Conservation (phyloP, 192 early-diverging fungal genomes). For the Coemansia sp. region DNA sequence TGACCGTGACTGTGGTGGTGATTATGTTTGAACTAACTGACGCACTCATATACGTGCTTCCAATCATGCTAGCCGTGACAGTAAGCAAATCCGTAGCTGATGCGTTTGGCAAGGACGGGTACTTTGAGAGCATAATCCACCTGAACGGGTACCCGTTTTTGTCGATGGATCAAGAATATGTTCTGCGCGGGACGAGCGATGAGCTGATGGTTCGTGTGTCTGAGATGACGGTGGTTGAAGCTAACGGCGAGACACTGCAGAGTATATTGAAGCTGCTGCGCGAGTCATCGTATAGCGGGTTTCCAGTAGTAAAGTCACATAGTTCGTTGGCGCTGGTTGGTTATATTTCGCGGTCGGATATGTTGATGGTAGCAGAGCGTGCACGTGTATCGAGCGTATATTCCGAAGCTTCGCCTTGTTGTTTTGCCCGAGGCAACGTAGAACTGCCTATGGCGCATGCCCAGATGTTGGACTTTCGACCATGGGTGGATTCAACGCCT, state of each 20-base stretch:
- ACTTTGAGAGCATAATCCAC: slow-evolving; percentile 57
- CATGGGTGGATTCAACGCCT: slow-evolving; percentile 70
- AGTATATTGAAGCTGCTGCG: slow-evolving; percentile 47
- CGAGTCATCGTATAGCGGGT: slow-evolving; percentile 64
- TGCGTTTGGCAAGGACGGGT: slow-evolving; percentile 53
- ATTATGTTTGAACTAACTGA: slow-evolving; percentile 99
- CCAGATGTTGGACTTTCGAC: slow-evolving; percentile 57
- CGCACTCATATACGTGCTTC: slow-evolving; percentile 90
- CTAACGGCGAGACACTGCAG: slow-evolving; percentile 53
- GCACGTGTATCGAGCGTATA: slow-evolving; percentile 20
- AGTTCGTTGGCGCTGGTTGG: slow-evolving; percentile 65
- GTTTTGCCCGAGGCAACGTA: slow-evolving; percentile 4
- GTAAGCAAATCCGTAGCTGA: slow-evolving; percentile 58
- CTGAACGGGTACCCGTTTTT: slow-evolving; percentile 69
- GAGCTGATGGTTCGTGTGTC: slow-evolving; percentile 65
- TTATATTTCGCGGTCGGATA: slow-evolving; percentile 66
- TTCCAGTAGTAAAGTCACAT: slow-evolving; percentile 65
- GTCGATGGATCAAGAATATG: slow-evolving; percentile 61
- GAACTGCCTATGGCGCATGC: not conserved
- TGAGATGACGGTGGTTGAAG: slow-evolving; percentile 58
- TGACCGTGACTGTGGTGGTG: slow-evolving; percentile 90
- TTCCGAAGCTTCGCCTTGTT: slow-evolving; percentile 34
- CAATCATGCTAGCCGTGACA: slow-evolving; percentile 78
- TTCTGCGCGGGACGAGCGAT: slow-evolving; percentile 53
- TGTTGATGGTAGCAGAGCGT: slow-evolving; percentile 42